Evolutionary conservation across 257 asterid genomes (phyloP), one percentile per base, ranked within the genome.

Genomic region (Echium plantagineum): DNA sequence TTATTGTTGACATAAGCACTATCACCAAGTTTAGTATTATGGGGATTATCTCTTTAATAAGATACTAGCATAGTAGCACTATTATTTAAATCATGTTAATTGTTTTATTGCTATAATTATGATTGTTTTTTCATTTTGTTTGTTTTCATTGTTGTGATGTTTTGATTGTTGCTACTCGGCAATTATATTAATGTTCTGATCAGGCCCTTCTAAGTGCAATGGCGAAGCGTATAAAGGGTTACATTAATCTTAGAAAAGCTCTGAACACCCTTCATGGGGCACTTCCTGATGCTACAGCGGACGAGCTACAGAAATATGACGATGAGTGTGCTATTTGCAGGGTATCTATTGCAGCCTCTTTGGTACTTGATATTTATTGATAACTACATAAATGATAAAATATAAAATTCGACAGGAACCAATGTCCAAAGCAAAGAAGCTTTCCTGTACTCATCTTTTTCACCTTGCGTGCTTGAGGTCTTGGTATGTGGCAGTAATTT

Each of bases 311-410:
- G 65, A 82, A 83, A 66, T 90, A 84, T 72, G 86, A 90, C 64
- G 97, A 90, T 65, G 97, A 90, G 75, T 90, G 97, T 68, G 97
- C 97, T 59, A 86, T 90, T 69, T 90, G 97, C 68, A 80, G 97
- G 94, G 97, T 90, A 86, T 70, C 69, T 54, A 21, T 58, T 15
- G 21, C 67, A 42, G 28, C 13, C 55, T 20, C 28, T 54, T 68
- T 60, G 21, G 42, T 54, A n/a, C 63, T 55, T 22, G 49, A 16
- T 46, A 7, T 16, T 38, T 46, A 6, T 61, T 18, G 22, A 21
- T 6, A 22, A 51, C 15, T 10, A 53, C 32, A 18, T 18, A 18
- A 21, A 53, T 52, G 24, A 53, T 53, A 6, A n/a, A 53, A 18
- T 6, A 2, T 17, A 21, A 53, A 53, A 53, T 24, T 1, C 20